Evolutionary conservation across 192 early-diverging fungal species (phyloP).

Genomic region (Rhizoclosmatium sp.): DNA sequence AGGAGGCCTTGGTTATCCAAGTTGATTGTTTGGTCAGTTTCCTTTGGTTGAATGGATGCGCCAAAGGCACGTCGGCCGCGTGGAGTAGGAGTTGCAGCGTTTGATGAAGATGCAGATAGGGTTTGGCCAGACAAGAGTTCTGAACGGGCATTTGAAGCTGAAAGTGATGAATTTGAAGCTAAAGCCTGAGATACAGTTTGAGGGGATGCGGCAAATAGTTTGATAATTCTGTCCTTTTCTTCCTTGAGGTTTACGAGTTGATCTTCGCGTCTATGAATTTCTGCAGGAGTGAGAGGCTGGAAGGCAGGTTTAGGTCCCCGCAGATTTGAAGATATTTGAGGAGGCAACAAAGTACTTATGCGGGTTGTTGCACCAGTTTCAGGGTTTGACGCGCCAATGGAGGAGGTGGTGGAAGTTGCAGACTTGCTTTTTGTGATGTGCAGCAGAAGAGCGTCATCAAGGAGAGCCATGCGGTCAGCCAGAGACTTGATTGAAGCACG

Average conservation of each 20-base stretch:
- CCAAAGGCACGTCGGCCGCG: constrained; percentile 74
- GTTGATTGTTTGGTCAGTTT: constrained; percentile 81
- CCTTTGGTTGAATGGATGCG: constrained; percentile 58
- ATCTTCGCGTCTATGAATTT: constrained; percentile 80
- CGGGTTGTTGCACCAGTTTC: background rate
- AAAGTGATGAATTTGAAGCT: background rate
- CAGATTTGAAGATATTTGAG: background rate
- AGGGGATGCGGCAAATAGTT: constrained; percentile 47
- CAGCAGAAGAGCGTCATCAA: constrained; percentile 61
- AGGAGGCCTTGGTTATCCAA: constrained; percentile 80
- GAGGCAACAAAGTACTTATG: background rate
- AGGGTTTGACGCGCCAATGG: background rate
- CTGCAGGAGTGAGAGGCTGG: constrained; percentile 66
- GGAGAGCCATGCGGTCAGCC: constrained; percentile 53
- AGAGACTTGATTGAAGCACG: constrained; percentile 69
- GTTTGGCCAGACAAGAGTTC: background rate
- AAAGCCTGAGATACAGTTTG: constrained; percentile 25
- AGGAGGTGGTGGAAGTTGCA: constrained; percentile 10
- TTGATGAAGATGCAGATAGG: background rate
- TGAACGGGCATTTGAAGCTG: background rate
- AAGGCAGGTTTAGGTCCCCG: background rate
- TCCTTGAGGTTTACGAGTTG: constrained; percentile 69
- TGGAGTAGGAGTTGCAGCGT: constrained; percentile 21
- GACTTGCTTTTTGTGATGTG: constrained; percentile 53
- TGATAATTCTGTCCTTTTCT: constrained; percentile 40